Evolutionary conservation across 148 eudicot species (phyloP).

Genomic region (Beta vulgaris): DNA sequence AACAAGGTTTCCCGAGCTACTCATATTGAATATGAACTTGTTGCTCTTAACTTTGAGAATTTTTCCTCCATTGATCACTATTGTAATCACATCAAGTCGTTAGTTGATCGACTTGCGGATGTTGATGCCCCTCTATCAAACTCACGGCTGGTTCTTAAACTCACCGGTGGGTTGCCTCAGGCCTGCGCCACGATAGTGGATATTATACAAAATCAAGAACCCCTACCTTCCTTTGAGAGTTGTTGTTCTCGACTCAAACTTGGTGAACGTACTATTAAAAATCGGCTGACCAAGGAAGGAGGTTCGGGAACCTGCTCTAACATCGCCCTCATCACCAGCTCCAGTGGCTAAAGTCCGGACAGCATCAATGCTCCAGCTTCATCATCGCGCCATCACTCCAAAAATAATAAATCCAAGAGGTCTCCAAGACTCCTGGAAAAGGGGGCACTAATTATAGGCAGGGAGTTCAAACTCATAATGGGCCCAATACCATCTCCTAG

Average conservation of each 20-base stretch:
- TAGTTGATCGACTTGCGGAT: neutral
- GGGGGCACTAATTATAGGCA: neutral
- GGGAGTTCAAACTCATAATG: neutral
- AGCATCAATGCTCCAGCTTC: neutral
- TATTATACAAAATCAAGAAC: neutral
- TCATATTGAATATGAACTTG: constrained; percentile 9
- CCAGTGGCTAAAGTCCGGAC: neutral
- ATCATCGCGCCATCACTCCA: neutral
- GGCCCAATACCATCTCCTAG: neutral
- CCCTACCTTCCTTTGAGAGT: constrained; percentile 1
- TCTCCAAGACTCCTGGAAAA: neutral
- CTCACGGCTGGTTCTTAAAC: too few species aligned
- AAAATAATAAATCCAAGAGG: neutral
- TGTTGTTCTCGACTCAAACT: too few species aligned
- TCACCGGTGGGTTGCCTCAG: neutral
- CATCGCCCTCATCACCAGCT: neutral
- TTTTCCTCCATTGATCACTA: neutral
- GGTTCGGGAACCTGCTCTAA: neutral
- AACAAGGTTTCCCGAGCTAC: constrained; percentile 10
- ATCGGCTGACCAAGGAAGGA: neutral
- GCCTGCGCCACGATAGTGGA: neutral
- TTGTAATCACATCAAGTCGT: constrained; percentile 5
- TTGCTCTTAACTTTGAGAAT: neutral
- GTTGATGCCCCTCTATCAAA: constrained; percentile 9
- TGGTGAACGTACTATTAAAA: neutral